Percentiles rank a stretch among this genome's conserved stretches.
These are phyloP conservation scores for Rhodamnia argentea DNA, from an alignment of 345 rosid species.

Conservation along the genomic window DNA sequence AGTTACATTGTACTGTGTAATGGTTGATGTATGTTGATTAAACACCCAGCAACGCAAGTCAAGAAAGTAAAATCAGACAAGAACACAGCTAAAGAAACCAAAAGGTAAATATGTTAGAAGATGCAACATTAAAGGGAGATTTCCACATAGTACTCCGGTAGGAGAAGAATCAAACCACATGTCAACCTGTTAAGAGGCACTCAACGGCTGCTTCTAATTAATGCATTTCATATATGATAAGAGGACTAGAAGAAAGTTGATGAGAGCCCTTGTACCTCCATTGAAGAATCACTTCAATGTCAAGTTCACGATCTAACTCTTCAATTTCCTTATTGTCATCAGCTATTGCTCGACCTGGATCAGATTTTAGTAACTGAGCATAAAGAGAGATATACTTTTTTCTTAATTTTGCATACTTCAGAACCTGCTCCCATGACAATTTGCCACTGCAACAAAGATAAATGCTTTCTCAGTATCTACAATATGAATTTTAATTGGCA, in stretches of 20 bases:
- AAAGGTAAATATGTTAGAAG: not conserved
- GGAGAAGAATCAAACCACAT: not conserved
- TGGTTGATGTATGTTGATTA: not conserved
- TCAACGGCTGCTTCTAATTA: not conserved
- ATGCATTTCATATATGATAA: not conserved
- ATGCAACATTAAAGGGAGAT: not conserved
- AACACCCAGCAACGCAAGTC: not conserved
- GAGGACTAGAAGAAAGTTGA: not conserved
- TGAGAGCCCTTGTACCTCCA: slow-evolving; percentile 65
- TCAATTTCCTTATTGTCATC: slow-evolving; percentile 75
- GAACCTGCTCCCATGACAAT: slow-evolving; percentile 86
- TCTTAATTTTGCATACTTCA: slow-evolving; percentile 62
- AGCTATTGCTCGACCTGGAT: slow-evolving; percentile 39
- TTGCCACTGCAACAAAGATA: slow-evolving; percentile 69
- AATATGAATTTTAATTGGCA: not conserved
- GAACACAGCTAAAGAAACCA: not conserved
- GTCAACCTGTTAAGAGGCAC: not conserved
- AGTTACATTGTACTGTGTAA: not conserved
- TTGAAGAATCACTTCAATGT: slow-evolving; percentile 82
- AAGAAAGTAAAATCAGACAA: not conserved
- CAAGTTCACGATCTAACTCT: slow-evolving; percentile 80
- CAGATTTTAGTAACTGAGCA: slow-evolving; percentile 86
- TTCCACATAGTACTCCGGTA: not conserved
- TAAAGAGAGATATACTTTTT: slow-evolving; percentile 82
- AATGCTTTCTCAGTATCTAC: slow-evolving; percentile 15